Evolutionary conservation across 257 asterid species (phyloP).

Genomic region (Solanum pinnatisectum): DNA sequence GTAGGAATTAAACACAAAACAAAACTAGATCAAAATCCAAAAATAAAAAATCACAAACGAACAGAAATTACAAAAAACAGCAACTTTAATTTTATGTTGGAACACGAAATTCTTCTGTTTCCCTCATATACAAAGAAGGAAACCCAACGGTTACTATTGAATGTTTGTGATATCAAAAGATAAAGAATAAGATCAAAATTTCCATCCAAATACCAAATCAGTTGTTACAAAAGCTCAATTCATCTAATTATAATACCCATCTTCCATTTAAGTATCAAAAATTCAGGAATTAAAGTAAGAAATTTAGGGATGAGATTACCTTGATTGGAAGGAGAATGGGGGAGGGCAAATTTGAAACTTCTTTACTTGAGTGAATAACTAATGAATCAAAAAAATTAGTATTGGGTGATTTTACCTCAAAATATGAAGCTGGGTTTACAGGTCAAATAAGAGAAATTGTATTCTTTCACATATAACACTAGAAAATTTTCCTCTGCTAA

Average conservation of each 20-base stretch:
- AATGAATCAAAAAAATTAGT: neutral
- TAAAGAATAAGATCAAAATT: neutral
- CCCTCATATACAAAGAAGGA: neutral
- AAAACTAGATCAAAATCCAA: neutral
- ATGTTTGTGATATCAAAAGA: neutral
- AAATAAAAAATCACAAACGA: neutral
- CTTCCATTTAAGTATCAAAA: neutral
- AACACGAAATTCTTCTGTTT: neutral
- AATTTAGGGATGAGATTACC: neutral
- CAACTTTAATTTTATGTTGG: neutral
- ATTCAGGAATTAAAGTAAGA: neutral
- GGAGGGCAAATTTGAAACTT: neutral
- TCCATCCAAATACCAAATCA: neutral
- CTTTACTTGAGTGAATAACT: neutral
- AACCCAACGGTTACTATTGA: neutral
- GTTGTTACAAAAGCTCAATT: neutral
- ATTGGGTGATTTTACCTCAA: neutral
- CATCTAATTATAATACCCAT: neutral
- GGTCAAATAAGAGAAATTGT: too few species aligned
- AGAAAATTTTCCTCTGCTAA: neutral
- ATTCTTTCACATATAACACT: neutral
- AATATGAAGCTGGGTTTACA: too few species aligned
- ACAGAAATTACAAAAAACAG: neutral
- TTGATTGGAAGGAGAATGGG: neutral
- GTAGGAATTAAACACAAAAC: neutral